A percentile compares a stretch with the other conserved stretches of the same genome.
phyloP scores from a whole-genome alignment of 148 eudicot species.

The Nepenthes gracilis region DNA sequence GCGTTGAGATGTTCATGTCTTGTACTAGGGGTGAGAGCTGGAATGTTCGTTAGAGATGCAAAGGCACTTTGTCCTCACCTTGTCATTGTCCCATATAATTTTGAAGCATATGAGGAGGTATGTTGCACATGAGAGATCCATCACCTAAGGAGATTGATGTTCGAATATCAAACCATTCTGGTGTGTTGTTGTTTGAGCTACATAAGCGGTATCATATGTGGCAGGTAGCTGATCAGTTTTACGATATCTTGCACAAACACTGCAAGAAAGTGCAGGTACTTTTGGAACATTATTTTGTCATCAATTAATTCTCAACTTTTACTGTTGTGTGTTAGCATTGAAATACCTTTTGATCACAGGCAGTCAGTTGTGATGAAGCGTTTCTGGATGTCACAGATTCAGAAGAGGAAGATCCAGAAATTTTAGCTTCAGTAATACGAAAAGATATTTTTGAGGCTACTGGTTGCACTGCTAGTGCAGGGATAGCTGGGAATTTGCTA shows the following conservation, averaged over 20 bases:
- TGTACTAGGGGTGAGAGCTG: conserved; percentile 73
- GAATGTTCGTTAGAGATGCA: conserved; percentile 94
- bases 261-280: conserved; percentile 85
- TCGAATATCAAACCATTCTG: not conserved
- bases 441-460: conserved; percentile 77
- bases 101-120: conserved; percentile 95
- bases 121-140: not conserved
- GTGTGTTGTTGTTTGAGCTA: conserved; percentile 6
- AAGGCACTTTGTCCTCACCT: conserved; percentile 91
- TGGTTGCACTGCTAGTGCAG: conserved; percentile 88
- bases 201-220: conserved; percentile 7
- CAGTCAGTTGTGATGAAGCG: conserved; percentile 98
- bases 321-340: conserved; percentile 3
- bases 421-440: conserved; percentile 69
- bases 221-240: conserved; percentile 92
- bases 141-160: not conserved
- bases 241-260: conserved; percentile 75
- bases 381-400: conserved; percentile 67
- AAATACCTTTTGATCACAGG: conserved; percentile 33
- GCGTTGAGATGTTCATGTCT: not conserved
- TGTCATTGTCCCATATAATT: conserved; percentile 72
- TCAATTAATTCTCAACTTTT: not conserved
- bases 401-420: conserved; percentile 50
- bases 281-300: conserved; percentile 3
- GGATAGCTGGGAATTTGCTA: conserved; percentile 73